phyloP scores from a whole-genome alignment of 805 yeast species.

The Saccharomycopsis schoenii region DNA sequence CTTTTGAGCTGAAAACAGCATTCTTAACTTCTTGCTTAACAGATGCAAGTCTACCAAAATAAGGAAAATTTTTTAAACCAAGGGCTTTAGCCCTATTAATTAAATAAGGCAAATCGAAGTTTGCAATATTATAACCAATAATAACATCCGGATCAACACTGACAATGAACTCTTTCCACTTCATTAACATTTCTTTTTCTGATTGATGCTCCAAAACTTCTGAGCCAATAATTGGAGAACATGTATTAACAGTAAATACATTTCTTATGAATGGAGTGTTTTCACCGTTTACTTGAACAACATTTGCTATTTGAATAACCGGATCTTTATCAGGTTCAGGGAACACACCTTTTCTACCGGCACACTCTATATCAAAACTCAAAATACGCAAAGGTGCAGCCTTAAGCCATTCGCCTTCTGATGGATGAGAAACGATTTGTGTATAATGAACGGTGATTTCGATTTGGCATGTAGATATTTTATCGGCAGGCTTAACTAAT shows the following conservation, averaged over 20 bases:
- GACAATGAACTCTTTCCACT: constrained; percentile 81
- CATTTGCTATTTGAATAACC: constrained; percentile 95
- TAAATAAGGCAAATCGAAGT: constrained; percentile 90
- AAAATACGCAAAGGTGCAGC: constrained; percentile 89
- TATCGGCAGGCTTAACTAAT: constrained; percentile 28
- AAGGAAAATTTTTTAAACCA: constrained; percentile 60
- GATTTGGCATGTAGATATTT: constrained; percentile 72
- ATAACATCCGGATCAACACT: constrained; percentile 91
- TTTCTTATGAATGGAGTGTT: constrained; percentile 84
- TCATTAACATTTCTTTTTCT: constrained; percentile 74
- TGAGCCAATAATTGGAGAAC: constrained; percentile 90
- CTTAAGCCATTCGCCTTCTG: constrained; percentile 90
- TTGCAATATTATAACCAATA: constrained; percentile 91
- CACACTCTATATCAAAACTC: constrained; percentile 96
- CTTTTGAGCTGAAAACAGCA: constrained; percentile 81
- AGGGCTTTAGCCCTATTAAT: constrained; percentile 79
- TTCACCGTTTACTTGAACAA: constrained; percentile 77
- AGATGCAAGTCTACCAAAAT: constrained; percentile 64
- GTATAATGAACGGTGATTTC: constrained; percentile 65
- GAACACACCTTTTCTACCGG: constrained; percentile 93
- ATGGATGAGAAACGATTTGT: constrained; percentile 66
- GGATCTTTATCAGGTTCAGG: constrained; percentile 93
- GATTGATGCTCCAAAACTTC: constrained; percentile 66
- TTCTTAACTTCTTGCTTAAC: constrained; percentile 73
- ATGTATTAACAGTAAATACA: constrained; percentile 86